These are phyloP conservation scores for Microdochium bolleyi DNA, from an alignment of 2,329 filamentous ascomycete species.

Conservation along the genomic window DNA sequence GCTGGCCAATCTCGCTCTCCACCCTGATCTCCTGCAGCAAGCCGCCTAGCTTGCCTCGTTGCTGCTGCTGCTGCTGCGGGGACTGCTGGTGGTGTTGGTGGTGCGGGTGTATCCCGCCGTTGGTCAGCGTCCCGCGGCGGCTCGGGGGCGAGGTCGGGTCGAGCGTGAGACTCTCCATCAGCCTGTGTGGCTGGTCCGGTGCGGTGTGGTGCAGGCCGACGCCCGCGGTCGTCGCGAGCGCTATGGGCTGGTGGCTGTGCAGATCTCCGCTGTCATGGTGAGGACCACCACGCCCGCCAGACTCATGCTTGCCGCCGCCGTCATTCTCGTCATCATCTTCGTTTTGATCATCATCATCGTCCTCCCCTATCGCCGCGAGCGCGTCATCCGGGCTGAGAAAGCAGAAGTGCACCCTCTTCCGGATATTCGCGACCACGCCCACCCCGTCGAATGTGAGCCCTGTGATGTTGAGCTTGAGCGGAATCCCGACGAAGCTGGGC, in stretches of 20 bases:
- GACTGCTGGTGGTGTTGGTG: neutral
- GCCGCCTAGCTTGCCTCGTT: constrained; percentile 47
- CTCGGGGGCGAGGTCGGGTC: neutral
- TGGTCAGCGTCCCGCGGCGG: neutral
- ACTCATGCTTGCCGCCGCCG: neutral
- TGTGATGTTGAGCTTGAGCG: constrained; percentile 89
- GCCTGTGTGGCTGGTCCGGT: neutral
- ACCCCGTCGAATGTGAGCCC: constrained; percentile 93
- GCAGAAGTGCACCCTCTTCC: constrained; percentile 84
- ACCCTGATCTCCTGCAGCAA: constrained; percentile 89
- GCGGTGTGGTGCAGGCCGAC: neutral
- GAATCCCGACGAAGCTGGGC: constrained; percentile 95
- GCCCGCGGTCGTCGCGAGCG: neutral
- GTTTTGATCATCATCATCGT: constrained; percentile 24
- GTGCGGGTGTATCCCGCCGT: neutral
- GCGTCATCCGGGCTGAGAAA: constrained; percentile 92
- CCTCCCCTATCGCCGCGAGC: constrained; percentile 56
- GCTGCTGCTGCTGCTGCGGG: constrained; percentile 3
- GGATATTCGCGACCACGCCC: constrained; percentile 84
- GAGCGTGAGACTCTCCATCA: neutral
- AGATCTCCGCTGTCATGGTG: constrained; percentile 9
- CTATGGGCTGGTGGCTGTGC: neutral
- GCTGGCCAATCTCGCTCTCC: constrained; percentile 93
- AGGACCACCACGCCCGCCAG: constrained; percentile 27
- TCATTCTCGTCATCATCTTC: constrained; percentile 19